Conservation (phyloP, 768 basidiomycete species). For the Boletus edulis region DNA sequence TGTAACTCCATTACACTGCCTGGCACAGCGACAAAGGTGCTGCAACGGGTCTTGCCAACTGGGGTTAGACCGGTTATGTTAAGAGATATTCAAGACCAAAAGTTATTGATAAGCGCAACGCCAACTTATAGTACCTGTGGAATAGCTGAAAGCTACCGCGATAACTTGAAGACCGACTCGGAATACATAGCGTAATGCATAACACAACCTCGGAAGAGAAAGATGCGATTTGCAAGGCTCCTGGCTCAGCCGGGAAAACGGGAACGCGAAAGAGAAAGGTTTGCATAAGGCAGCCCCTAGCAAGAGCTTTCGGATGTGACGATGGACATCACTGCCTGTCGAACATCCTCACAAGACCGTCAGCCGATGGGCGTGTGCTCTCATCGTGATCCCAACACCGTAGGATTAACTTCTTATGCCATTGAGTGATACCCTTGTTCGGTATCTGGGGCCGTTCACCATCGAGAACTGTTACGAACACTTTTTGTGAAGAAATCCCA, state of each 20-base stretch:
- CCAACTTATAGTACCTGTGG: too few relatives aligned
- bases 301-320: background rate
- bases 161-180: too few relatives aligned
- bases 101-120: too few relatives aligned
- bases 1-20: too few relatives aligned
- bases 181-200: too few relatives aligned
- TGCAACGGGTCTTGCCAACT: too few relatives aligned
- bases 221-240: slow-evolving; percentile 4
- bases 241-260: background rate
- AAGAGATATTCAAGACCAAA: too few relatives aligned
- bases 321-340: background rate
- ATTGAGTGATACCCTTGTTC: background rate
- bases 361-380: slow-evolving; percentile 14
- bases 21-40: too few relatives aligned
- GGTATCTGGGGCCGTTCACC: slow-evolving; percentile 17
- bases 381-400: slow-evolving; percentile 20
- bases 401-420: slow-evolving; percentile 10
- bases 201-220: background rate
- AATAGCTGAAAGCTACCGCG: too few relatives aligned
- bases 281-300: too few relatives aligned
- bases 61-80: too few relatives aligned
- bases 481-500: background rate
- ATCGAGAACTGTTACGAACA: background rate
- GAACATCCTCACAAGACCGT: slow-evolving; percentile 5
- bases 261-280: background rate